A percentile compares a stretch with the other conserved stretches of the same genome.
phyloP scores from a whole-genome alignment of 164 flowering plant species.

The Sedum album region DNA sequence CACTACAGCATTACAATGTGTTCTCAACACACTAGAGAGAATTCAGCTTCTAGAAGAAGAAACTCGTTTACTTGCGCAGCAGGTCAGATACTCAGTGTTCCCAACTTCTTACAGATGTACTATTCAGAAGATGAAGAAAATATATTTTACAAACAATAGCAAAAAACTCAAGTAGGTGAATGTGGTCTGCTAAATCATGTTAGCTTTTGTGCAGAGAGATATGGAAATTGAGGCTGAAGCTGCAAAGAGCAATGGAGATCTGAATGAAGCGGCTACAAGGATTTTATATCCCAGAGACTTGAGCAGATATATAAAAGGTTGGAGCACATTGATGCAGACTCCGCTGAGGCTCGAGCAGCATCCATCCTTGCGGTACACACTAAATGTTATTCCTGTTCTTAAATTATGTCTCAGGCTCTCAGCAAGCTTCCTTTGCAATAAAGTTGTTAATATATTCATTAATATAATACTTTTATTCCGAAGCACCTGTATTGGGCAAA shows the following conservation, averaged over 20 bases:
- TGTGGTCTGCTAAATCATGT: not conserved
- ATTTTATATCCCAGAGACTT: slow-evolving; percentile 53
- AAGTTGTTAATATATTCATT: not conserved
- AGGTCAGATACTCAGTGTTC: slow-evolving; percentile 36
- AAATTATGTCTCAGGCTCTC: not conserved
- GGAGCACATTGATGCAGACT: slow-evolving; percentile 78
- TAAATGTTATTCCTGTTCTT: not conserved
- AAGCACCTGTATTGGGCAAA: not conserved
- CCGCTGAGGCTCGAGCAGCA: slow-evolving; percentile 95
- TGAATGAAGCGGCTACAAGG: slow-evolving; percentile 39
- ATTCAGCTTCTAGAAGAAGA: slow-evolving; percentile 83
- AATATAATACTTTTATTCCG: not conserved
- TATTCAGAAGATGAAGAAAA: not conserved
- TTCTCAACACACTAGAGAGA: slow-evolving; percentile 85
- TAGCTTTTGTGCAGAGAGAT: slow-evolving; percentile 46
- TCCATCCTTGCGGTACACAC: slow-evolving; percentile 90
- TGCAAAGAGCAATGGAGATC: slow-evolving; percentile 30
- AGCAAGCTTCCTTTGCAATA: not conserved
- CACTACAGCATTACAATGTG: slow-evolving; percentile 84
- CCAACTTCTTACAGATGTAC: not conserved
- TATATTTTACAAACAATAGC: not conserved
- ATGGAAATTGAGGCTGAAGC: slow-evolving; percentile 40
- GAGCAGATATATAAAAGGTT: slow-evolving; percentile 85
- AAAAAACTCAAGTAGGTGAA: not conserved
- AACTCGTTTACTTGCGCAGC: slow-evolving; percentile 53